Evolutionary conservation across 2,329 filamentous ascomycete species (phyloP), one percentile per base, ranked within the genome.

Genomic region (Colletotrichum sublineola): DNA sequence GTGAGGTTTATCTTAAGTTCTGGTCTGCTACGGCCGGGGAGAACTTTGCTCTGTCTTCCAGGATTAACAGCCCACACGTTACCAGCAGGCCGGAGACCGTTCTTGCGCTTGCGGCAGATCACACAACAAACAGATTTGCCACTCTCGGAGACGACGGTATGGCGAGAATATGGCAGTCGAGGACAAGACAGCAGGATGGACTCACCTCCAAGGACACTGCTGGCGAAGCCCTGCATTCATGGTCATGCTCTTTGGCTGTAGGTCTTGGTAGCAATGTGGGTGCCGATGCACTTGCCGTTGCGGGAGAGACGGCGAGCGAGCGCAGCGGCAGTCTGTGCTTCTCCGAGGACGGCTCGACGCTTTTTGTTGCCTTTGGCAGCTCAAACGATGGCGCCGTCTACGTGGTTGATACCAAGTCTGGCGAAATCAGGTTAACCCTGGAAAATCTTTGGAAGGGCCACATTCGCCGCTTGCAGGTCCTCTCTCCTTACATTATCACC

Each of bases 1-100:
- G 88, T 55, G 96, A 98, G 79, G 89, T 95, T 0, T 93, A 93
- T 77, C 86, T 99, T 62, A 98, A 97, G 79, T 96, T 99, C 80
- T 99, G 96, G 96, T 83, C 91, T 80, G 82, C 93, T 82, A 90
- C 89, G 82, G 78, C 85, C 77, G 78, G 86, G 78, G 79, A 89
- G 78, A 78, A 84, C 76, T 94, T 96, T 86, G 91, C 93, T 73
- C 86, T 99, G 14, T 91, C 94, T 63, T 93, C 95, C 2, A 90
- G 96, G 71, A 90, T 98, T 66, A 95, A 97, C 79, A 88, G 90
- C 11, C 95, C 96, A 20, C 96, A 99, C 81, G 86, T 87, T 71
- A 87, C 89, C 67, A 82, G 82, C 73, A 81, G 84, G 71, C 84
- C 85, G 1, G 86, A 89, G 56, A 84, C 86, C 5, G 87, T 98